phyloP scores from a whole-genome alignment of 2,329 filamentous ascomycete genomes.

The Ampelomyces quisqualis region DNA sequence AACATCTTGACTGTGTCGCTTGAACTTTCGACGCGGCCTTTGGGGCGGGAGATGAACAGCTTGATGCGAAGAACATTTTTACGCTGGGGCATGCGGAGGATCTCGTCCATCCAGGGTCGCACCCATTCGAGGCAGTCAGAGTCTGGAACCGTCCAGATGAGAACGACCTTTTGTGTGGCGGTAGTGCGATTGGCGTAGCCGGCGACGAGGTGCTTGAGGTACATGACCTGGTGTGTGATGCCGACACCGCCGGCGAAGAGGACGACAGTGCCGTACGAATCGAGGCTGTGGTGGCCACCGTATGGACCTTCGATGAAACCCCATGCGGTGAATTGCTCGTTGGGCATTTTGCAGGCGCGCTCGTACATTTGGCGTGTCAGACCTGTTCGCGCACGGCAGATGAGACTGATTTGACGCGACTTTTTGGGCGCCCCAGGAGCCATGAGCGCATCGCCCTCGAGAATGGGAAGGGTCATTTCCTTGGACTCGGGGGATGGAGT shows the following conservation, averaged over 20 bases:
- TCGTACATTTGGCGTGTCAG: slow-evolving; percentile 71
- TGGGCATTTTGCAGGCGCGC: slow-evolving; percentile 62
- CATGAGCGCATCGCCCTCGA: slow-evolving; percentile 31
- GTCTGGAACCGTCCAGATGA: slow-evolving; percentile 78
- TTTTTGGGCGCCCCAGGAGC: slow-evolving; percentile 22
- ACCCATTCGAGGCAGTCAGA: slow-evolving; percentile 66
- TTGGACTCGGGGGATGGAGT: slow-evolving; percentile 34
- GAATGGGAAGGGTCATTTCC: slow-evolving; percentile 38
- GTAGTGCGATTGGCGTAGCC: slow-evolving; percentile 69
- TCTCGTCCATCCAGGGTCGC: slow-evolving; percentile 65
- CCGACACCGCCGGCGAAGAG: slow-evolving; percentile 80
- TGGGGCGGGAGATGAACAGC: slow-evolving; percentile 64
- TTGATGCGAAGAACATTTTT: slow-evolving; percentile 61
- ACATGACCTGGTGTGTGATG: slow-evolving; percentile 76
- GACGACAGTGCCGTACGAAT: slow-evolving; percentile 75
- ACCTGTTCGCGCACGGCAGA: slow-evolving; percentile 72
- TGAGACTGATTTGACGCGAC: slow-evolving; percentile 61
- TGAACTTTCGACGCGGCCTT: slow-evolving; percentile 57
- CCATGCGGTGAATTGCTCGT: slow-evolving; percentile 61
- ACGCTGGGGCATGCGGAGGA: slow-evolving; percentile 60
- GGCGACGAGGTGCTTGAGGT: slow-evolving; percentile 69
- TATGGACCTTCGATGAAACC: slow-evolving; percentile 77
- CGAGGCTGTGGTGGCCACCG: slow-evolving; percentile 67
- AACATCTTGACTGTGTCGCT: slow-evolving; percentile 63
- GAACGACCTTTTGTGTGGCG: slow-evolving; percentile 68